Evolutionary conservation across 1,284 basidiomycete genomes (phyloP).

Genomic region (Fomitopsis pinicola): DNA sequence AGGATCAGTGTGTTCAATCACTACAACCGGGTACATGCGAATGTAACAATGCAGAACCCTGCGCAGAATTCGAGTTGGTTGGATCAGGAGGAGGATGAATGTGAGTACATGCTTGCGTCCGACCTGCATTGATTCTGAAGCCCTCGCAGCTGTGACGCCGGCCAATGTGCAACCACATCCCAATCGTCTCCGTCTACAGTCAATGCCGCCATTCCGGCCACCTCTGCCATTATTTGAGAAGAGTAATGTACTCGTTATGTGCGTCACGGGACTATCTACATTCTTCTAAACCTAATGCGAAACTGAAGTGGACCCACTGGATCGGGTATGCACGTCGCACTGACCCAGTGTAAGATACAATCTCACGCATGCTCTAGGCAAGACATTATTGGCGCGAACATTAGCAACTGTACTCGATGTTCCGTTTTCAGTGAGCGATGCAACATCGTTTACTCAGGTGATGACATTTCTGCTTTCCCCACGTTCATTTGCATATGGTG

Average conservation of each 20-base stretch:
- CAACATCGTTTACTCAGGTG: constrained; percentile 81
- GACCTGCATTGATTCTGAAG: constrained; percentile 16
- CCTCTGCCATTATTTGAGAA: constrained; percentile 77
- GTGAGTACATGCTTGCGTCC: constrained; percentile 24
- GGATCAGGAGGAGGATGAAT: constrained; percentile 13
- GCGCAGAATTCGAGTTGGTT: neutral
- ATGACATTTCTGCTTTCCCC: constrained; percentile 9
- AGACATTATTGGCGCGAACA: constrained; percentile 84
- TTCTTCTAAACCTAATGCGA: neutral
- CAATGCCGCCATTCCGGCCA: constrained; percentile 34
- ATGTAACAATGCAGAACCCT: constrained; percentile 35
- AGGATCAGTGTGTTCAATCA: constrained; percentile 82
- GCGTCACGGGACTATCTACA: constrained; percentile 22
- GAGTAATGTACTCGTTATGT: constrained; percentile 91
- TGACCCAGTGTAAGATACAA: constrained; percentile 25
- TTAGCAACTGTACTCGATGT: constrained; percentile 85
- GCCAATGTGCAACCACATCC: constrained; percentile 56
- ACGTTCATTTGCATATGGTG: constrained; percentile 4
- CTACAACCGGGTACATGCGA: constrained; percentile 77
- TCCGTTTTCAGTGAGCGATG: constrained; percentile 86
- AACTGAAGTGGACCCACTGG: constrained; percentile 70
- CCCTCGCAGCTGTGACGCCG: constrained; percentile 37
- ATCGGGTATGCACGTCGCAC: constrained; percentile 47
- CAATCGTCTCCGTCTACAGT: constrained; percentile 31
- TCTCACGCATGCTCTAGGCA: constrained; percentile 47